Evolutionary conservation across 2,329 filamentous ascomycete genomes (phyloP), one percentile per base, ranked within the genome.

Genomic region (Samsoniella hepiali): DNA sequence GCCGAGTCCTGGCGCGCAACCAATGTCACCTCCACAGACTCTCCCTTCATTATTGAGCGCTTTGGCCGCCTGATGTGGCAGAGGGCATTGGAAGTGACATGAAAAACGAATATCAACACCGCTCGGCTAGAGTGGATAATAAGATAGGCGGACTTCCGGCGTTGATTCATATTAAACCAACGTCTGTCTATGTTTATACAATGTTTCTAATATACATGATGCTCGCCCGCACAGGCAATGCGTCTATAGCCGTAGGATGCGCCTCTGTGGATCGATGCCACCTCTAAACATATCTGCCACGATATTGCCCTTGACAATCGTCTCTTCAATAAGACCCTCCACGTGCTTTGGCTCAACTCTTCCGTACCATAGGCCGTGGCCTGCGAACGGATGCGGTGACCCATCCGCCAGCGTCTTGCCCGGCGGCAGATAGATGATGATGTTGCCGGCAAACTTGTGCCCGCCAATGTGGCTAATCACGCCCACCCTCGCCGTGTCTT

Each of bases 391-490:
- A 72, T 91, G 86, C 10, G 68, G 66, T 65, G 75, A 67, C 5
- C 79, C 82, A 4, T 75, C 76, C 36, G 64, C 68, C 3, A 72
- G 74, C 65, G 72, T 78, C 66, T 79, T 64, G 0, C 70, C 71
- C 0, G 87, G 88, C 5, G 91, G 91, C 5, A 95, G 73, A 70
- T 95, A 95, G 1, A 95, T 76, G 55, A 95, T 92, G 42, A 94
- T 84, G 73, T 96, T 96, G 1, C 91, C 91, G 0, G 91, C 91
- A 72, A 89, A 94, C 73, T 93, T 93, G 75, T 96, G 91, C 0
- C 91, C 91, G 1, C 91, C 91, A 60, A 96, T 88, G 70, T 96
- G 91, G 65, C 88, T 91, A 62, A 93, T 90, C 62, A 89, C 70
- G 0, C 85, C 91, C 0, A 93, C 83, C 55, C 87, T 78, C 2